Conservation (phyloP, 306 rosid genomes). For the Clitoria ternatea region DNA sequence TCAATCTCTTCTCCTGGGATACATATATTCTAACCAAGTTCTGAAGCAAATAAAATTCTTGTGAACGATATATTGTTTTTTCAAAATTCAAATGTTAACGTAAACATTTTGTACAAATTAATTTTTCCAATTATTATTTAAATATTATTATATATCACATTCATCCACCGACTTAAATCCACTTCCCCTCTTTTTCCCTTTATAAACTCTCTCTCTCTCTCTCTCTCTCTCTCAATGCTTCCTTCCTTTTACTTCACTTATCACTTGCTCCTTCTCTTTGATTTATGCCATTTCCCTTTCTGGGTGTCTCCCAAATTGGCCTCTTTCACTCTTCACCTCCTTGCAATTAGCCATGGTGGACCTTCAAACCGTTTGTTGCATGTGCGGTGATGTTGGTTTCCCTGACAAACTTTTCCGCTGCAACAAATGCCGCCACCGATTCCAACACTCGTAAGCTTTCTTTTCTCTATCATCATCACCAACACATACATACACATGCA, state of each 20-base stretch:
- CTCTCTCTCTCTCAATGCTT: background rate
- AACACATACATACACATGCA: background rate
- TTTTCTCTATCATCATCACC: background rate
- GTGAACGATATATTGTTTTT: no score
- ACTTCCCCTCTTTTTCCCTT: constrained; percentile 20
- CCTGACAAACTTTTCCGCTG: constrained; percentile 93
- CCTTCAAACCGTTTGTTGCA: constrained; percentile 77
- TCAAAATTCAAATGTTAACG: no score
- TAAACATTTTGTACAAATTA: no score
- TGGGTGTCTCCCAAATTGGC: background rate
- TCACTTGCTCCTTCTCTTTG: background rate
- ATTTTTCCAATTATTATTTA: no score
- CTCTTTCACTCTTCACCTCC: background rate
- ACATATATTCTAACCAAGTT: no score
- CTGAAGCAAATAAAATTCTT: no score
- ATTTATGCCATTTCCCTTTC: background rate
- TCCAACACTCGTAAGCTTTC: constrained; percentile 75
- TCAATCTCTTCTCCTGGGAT: no score
- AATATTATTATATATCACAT: constrained; percentile 6
- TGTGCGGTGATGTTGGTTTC: constrained; percentile 97
- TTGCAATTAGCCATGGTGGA: constrained; percentile 57
- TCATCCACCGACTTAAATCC: constrained; percentile 57
- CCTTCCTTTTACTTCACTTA: constrained; percentile 1
- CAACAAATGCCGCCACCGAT: constrained; percentile 77
- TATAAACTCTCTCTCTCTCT: constrained; percentile 27